These are phyloP conservation scores for Boletus sp. DNA, from an alignment of 1,284 basidiomycete genomes.

Conservation along the genomic window DNA sequence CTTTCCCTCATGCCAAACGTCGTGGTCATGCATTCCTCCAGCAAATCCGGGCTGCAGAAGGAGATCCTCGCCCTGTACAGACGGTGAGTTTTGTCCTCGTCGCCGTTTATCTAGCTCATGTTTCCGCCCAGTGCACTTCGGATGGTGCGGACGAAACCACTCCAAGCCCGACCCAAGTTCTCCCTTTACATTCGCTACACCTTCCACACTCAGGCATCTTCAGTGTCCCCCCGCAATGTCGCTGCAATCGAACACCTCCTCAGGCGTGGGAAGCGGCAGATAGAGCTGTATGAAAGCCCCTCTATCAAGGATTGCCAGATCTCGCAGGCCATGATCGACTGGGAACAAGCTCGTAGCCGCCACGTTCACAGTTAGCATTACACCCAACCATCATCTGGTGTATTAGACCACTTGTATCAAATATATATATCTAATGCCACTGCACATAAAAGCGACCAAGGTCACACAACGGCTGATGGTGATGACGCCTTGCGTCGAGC, in stretches of 20 bases:
- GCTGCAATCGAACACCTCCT: slow-evolving; percentile 69
- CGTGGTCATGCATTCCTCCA: slow-evolving; percentile 30
- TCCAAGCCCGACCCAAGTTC: slow-evolving; percentile 55
- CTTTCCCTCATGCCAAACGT: too few species aligned
- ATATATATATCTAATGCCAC: slow-evolving; percentile 14
- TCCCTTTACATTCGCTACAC: slow-evolving; percentile 60
- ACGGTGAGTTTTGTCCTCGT: slow-evolving; percentile 40
- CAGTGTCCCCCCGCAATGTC: slow-evolving; percentile 60
- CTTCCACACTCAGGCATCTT: slow-evolving; percentile 59
- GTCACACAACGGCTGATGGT: slow-evolving; percentile 11
- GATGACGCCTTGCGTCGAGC: slow-evolving; percentile 15
- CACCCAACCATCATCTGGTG: not conserved
- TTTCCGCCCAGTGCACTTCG: slow-evolving; percentile 60
- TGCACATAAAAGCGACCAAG: not conserved
- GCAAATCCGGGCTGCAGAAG: slow-evolving; percentile 61
- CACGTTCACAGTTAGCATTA: slow-evolving; percentile 8
- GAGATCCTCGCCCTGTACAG: slow-evolving; percentile 71
- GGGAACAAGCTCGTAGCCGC: slow-evolving; percentile 39
- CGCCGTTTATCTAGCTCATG: slow-evolving; percentile 4
- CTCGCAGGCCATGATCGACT: slow-evolving; percentile 60
- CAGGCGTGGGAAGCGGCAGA: slow-evolving; percentile 57
- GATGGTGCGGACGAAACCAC: slow-evolving; percentile 65
- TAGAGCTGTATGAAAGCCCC: slow-evolving; percentile 64
- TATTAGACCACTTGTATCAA: slow-evolving; percentile 6
- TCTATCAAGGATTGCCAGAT: slow-evolving; percentile 71